A percentile compares a stretch with the other conserved stretches of the same genome.
Conservation (phyloP, 2,329 filamentous ascomycete species). For the Beauveria rudraprayagi region DNA sequence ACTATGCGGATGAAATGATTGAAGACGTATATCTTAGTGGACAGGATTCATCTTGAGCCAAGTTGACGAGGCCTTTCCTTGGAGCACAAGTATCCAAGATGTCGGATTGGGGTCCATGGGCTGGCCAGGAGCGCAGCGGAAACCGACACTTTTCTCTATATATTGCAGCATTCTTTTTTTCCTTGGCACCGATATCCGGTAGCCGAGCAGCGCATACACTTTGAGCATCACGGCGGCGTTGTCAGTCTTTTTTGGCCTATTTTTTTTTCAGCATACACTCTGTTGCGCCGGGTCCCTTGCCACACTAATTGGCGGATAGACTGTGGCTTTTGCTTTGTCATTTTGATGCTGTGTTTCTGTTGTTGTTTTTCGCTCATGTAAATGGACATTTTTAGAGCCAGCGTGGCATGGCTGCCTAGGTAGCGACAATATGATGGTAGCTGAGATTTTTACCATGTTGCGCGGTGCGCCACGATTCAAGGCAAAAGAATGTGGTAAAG, state of each 20-base stretch:
- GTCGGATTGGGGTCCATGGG: neutral
- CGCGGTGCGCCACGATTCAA: no score
- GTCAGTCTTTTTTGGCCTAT: neutral
- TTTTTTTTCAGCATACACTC: neutral
- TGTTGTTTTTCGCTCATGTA: neutral
- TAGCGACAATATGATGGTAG: neutral
- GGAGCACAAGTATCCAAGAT: no score
- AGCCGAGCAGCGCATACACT: neutral
- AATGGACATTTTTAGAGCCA: neutral
- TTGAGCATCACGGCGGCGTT: neutral
- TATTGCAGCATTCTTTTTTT: neutral
- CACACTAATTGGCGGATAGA: neutral
- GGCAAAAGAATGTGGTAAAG: no score
- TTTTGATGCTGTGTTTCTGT: neutral
- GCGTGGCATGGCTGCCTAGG: neutral
- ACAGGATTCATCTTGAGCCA: neutral
- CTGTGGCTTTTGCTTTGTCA: neutral
- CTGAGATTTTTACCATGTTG: no score
- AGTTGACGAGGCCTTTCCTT: neutral
- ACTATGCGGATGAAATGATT: no score
- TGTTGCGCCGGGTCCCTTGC: neutral
- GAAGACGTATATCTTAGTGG: neutral
- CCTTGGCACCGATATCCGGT: neutral
- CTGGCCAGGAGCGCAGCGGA: neutral
- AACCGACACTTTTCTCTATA: neutral